phyloP scores from a whole-genome alignment of 169 alveolate species.

The Plasmodium falciparum region DNA sequence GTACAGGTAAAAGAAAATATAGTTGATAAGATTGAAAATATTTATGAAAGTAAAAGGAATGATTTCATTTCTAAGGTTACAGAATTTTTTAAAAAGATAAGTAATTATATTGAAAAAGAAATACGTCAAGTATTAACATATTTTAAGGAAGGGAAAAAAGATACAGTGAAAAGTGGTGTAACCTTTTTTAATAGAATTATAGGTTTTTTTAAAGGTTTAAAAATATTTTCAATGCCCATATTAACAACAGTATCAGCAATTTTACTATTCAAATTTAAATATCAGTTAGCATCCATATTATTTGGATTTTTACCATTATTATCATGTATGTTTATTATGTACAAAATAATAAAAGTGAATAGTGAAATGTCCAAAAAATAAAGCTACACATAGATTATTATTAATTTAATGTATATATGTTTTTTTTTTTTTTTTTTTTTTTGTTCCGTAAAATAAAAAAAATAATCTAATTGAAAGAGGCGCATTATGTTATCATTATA shows the following conservation, averaged over 20 bases:
- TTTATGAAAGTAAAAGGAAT: slow-evolving; percentile 16
- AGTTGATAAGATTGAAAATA: slow-evolving; percentile 29
- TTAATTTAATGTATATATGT: too few relatives aligned
- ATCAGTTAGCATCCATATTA: slow-evolving; percentile 4
- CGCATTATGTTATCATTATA: too few relatives aligned
- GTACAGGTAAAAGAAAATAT: slow-evolving; percentile 25
- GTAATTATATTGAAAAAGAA: slow-evolving; percentile 44
- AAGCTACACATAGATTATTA: neutral
- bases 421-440: too few relatives aligned
- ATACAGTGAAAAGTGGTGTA: slow-evolving; percentile 37
- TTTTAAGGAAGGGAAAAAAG: slow-evolving; percentile 26
- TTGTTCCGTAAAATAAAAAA: too few relatives aligned
- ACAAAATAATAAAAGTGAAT: slow-evolving; percentile 25
- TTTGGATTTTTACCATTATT: neutral
- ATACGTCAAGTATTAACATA: slow-evolving; percentile 16
- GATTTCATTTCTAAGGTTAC: slow-evolving; percentile 7
- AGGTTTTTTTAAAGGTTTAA: slow-evolving; percentile 13
- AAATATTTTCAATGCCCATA: slow-evolving; percentile 50
- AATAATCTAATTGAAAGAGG: too few relatives aligned
- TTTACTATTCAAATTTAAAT: slow-evolving; percentile 11
- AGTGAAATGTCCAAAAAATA: slow-evolving; percentile 2
- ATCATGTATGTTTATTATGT: slow-evolving; percentile 1
- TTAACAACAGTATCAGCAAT: slow-evolving; percentile 20
- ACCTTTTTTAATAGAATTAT: slow-evolving; percentile 25
- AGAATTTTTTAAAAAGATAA: slow-evolving; percentile 33